phyloP scores from a whole-genome alignment of 495 filamentous ascomycete genomes.

The Neurospora sp. region DNA sequence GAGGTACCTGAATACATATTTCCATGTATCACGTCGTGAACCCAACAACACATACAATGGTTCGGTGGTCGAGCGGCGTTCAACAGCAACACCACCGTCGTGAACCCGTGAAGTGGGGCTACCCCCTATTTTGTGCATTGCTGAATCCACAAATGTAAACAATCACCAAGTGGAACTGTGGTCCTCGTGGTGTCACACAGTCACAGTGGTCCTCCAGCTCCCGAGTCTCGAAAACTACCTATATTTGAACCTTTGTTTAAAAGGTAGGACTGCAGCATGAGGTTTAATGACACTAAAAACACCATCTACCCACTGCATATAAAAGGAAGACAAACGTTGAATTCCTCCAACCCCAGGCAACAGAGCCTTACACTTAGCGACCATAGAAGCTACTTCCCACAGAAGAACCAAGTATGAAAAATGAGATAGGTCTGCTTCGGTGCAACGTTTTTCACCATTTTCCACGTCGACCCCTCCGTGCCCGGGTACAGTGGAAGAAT shows the following conservation, averaged over 20 bases:
- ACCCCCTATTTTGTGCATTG: not conserved
- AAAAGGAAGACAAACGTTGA: not conserved
- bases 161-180: not conserved
- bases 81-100: not conserved
- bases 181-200: not conserved
- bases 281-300: not conserved
- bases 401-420: not conserved
- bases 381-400: not conserved
- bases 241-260: not conserved
- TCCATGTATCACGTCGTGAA: too few relatives aligned
- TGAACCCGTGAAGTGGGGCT: not conserved
- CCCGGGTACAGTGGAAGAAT: not conserved
- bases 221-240: not conserved
- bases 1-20: too few relatives aligned
- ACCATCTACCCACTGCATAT: not conserved
- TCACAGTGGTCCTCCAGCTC: not conserved
- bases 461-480: not conserved
- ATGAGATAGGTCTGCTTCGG: not conserved
- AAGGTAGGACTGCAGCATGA: not conserved
- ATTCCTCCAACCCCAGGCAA: not conserved
- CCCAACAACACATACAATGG: too few relatives aligned
- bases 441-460: not conserved
- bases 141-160: not conserved
- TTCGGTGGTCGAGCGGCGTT: too few relatives aligned
- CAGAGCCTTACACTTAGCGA: not conserved